phyloP scores from a whole-genome alignment of 441 rosid species.

The Codiaeum variegatum region DNA sequence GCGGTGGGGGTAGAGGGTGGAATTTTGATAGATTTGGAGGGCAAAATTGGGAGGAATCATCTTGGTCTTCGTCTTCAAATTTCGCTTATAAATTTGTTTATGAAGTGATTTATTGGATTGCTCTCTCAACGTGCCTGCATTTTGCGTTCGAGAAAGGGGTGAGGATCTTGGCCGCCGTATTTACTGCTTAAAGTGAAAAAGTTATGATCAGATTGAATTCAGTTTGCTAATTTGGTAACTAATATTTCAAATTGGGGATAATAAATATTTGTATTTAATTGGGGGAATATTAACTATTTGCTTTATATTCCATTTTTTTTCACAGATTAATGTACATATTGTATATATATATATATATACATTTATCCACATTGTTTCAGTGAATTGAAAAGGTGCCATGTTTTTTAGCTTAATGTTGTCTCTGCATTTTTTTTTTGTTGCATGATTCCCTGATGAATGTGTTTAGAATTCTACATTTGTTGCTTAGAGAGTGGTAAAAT shows the following conservation, averaged over 20 bases:
- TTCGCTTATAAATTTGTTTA: constrained; percentile 71
- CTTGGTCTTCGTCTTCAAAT: constrained; percentile 45
- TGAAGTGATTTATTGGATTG: constrained; percentile 89
- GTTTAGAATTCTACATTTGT: too few relatives aligned
- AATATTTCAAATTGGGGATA: background rate
- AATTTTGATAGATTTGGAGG: constrained; percentile 48
- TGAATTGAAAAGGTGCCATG: background rate
- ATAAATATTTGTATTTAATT: background rate
- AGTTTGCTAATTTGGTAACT: constrained; percentile 37
- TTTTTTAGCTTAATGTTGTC: background rate
- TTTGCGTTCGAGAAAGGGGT: constrained; percentile 70
- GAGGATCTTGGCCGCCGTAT: constrained; percentile 36
- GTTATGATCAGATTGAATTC: constrained; percentile 41
- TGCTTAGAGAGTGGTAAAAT: too few relatives aligned
- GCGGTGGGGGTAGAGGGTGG: constrained; percentile 66
- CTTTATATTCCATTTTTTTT: background rate
- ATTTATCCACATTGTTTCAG: constrained; percentile 7
- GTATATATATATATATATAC: background rate
- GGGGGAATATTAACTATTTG: background rate
- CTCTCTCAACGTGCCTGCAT: constrained; percentile 73
- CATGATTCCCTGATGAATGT: background rate
- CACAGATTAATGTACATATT: constrained; percentile 14
- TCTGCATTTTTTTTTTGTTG: background rate
- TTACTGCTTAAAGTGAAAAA: constrained; percentile 51
- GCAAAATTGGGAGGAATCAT: constrained; percentile 61